These are phyloP conservation scores for Sphagnum contortum DNA, from an alignment of 225 moss, liverwort and hornwort species.

Conservation along the genomic window DNA sequence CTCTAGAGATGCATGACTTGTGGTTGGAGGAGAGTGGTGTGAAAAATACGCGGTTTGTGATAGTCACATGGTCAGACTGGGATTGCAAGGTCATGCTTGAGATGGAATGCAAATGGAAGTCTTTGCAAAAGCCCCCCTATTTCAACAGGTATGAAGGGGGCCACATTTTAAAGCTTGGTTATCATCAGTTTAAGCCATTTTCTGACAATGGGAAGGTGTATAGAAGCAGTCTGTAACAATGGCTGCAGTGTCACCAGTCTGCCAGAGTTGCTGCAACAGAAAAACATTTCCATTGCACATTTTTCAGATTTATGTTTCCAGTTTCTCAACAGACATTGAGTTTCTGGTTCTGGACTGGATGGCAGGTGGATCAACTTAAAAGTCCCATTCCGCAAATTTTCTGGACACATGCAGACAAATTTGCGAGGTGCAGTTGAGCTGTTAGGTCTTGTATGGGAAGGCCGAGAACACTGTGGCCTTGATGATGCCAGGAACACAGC, in stretches of 20 bases:
- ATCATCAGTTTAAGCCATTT: too few species aligned
- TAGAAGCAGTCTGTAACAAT: too few species aligned
- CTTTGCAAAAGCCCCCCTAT: constrained; percentile 28
- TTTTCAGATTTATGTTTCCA: too few species aligned
- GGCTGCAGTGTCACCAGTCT: too few species aligned
- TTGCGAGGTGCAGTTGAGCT: constrained; percentile 25
- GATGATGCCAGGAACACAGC: constrained; percentile 37
- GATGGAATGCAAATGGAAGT: constrained; percentile 32
- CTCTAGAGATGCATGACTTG: constrained; percentile 26
- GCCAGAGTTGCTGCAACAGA: too few species aligned
- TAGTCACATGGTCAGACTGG: constrained; percentile 45
- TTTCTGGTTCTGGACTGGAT: too few species aligned
- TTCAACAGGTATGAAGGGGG: constrained; percentile 20
- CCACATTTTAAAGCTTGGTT: too few species aligned
- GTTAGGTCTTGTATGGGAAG: constrained; percentile 16
- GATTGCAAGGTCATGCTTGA: constrained; percentile 30
- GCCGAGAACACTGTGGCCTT: constrained; percentile 28
- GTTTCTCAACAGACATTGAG: too few species aligned
- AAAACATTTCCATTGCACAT: too few species aligned
- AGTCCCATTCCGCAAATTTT: constrained; percentile 5
- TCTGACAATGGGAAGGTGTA: too few species aligned
- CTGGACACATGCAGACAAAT: constrained; percentile 14
- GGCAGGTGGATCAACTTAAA: constrained; percentile 27
- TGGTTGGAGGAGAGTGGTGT: constrained; percentile 37
- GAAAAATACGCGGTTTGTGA: constrained; percentile 28